Evolutionary conservation across 805 yeast genomes (phyloP).

Genomic region (Hanseniaspora nectarophila): DNA sequence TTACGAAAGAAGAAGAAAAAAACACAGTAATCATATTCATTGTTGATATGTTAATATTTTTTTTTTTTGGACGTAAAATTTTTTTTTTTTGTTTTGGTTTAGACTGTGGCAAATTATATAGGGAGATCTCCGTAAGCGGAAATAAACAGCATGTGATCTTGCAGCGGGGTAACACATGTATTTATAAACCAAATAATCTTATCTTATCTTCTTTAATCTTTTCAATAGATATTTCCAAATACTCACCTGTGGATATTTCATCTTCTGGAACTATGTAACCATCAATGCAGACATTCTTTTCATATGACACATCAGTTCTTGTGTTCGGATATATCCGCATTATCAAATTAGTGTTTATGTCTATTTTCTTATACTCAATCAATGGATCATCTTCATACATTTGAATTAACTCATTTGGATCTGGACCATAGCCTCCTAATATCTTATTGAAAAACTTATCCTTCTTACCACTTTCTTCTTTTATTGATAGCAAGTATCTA

Average conservation of each 20-base stretch:
- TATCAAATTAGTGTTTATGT: not conserved
- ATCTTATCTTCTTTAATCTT: not conserved
- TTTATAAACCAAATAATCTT: not conserved
- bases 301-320: not conserved
- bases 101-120: too few relatives aligned
- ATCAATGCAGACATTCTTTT: constrained; percentile 5
- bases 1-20: too few relatives aligned
- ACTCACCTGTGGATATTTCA: not conserved
- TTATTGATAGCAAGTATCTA: constrained; percentile 1
- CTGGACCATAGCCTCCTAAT: not conserved
- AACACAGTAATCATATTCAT: too few relatives aligned
- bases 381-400: not conserved
- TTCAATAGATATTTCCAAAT: not conserved
- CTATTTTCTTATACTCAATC: not conserved
- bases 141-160: too few relatives aligned
- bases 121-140: too few relatives aligned
- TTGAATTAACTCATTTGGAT: not conserved
- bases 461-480: not conserved
- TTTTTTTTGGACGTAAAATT: too few relatives aligned
- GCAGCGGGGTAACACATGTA: too few relatives aligned
- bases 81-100: too few relatives aligned
- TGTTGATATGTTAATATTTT: too few relatives aligned
- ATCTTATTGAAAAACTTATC: constrained; percentile 1
- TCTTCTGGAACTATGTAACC: not conserved
- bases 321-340: constrained; percentile 1